These are phyloP conservation scores for Lepidopterella palustris DNA, from an alignment of 495 filamentous ascomycete species.

Conservation along the genomic window DNA sequence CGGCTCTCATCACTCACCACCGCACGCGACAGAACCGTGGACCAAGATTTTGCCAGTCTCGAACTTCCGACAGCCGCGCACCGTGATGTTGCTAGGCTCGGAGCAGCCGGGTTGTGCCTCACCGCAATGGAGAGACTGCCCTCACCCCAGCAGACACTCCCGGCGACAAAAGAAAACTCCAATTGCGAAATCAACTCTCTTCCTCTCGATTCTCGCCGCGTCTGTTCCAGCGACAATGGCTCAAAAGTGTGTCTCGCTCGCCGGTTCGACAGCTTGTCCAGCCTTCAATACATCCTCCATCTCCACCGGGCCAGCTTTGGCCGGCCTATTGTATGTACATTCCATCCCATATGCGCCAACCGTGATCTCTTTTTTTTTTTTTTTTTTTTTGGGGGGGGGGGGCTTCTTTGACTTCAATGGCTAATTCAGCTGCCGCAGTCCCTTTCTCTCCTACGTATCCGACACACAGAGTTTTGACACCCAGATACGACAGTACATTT, in stretches of 20 bases:
- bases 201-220: constrained; percentile 23
- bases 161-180: constrained; percentile 9
- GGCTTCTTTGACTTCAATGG: constrained; percentile 11
- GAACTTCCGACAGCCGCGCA: not conserved
- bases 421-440: constrained; percentile 47
- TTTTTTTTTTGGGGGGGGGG: too few species aligned
- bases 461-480: constrained; percentile 71
- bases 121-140: not conserved
- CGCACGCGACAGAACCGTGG: not conserved
- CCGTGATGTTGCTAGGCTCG: not conserved
- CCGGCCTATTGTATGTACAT: constrained; percentile 66
- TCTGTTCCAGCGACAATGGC: constrained; percentile 29
- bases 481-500: constrained; percentile 65
- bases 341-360: too few species aligned
- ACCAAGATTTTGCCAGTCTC: not conserved
- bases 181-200: constrained; percentile 12
- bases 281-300: constrained; percentile 80
- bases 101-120: not conserved
- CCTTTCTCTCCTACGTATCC: constrained; percentile 79
- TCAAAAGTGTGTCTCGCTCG: constrained; percentile 66
- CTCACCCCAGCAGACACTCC: constrained; percentile 8
- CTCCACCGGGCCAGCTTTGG: constrained; percentile 60
- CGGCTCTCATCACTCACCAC: not conserved
- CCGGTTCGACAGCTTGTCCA: constrained; percentile 70
- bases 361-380: too few species aligned